These are phyloP conservation scores for Ichthyophthirius multifiliis DNA, from an alignment of 169 alveolate genomes.

Conservation along the genomic window DNA sequence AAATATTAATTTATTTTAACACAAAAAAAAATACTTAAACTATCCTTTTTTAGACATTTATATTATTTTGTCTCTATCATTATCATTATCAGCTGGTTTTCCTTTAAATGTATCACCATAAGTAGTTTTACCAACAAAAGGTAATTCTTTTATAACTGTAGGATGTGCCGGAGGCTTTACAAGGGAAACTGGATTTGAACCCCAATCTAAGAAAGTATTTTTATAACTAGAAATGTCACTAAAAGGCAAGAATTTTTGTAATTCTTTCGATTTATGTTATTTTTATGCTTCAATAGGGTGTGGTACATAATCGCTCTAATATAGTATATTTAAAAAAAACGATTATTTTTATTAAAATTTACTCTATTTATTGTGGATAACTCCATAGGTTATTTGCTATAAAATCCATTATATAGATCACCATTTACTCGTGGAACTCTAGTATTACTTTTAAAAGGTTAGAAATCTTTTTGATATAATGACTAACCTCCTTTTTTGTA, in stretches of 20 bases:
- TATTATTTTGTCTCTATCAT: neutral
- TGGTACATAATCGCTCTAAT: neutral
- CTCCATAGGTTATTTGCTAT: conserved; percentile 7
- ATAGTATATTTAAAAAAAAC: neutral
- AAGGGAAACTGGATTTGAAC: conserved; percentile 2
- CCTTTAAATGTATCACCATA: neutral
- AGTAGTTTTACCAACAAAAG: conserved; percentile 1
- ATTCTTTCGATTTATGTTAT: neutral
- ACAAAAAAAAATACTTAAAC: neutral
- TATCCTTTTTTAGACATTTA: conserved; percentile 15
- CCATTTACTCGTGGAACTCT: neutral
- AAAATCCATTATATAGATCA: neutral
- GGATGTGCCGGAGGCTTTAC: conserved; percentile 16
- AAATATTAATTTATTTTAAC: neutral
- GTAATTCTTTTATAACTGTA: conserved; percentile 15
- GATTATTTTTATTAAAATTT: neutral
- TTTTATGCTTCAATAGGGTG: neutral
- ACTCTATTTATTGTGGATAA: neutral
- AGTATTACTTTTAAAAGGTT: neutral
- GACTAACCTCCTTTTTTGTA: conserved; percentile 19
- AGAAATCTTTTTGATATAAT: neutral
- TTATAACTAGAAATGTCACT: neutral
- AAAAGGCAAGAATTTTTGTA: neutral
- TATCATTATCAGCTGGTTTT: neutral
- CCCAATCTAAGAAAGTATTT: neutral